Percentiles rank a stretch among this genome's conserved stretches.
Conservation (phyloP, 352 stramenopile species). For the Phytophthora hibernalis region DNA sequence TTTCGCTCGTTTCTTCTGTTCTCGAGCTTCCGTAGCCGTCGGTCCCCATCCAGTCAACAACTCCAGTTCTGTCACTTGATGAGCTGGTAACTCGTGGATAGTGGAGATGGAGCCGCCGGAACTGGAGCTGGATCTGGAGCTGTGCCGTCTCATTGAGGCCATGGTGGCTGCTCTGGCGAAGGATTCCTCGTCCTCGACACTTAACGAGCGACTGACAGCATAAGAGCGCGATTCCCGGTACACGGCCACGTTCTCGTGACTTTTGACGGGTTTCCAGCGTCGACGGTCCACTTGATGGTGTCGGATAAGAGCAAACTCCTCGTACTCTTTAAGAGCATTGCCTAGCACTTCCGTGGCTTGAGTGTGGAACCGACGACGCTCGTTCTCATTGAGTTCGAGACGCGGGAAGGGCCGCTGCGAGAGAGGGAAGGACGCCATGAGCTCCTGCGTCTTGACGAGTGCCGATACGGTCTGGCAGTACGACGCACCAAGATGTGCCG, state of each 20-base stretch:
- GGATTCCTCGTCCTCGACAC: slow-evolving; percentile 36
- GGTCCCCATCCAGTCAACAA: slow-evolving; percentile 43
- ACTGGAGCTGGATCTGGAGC: slow-evolving; percentile 30
- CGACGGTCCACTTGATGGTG: slow-evolving; percentile 43
- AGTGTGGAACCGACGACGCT: slow-evolving; percentile 37
- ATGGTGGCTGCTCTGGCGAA: slow-evolving; percentile 16
- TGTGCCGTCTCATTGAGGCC: slow-evolving; percentile 10
- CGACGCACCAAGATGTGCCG: slow-evolving; percentile 34
- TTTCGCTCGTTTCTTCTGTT: slow-evolving; percentile 39
- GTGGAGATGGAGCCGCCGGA: slow-evolving; percentile 28
- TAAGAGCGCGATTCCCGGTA: slow-evolving; percentile 45
- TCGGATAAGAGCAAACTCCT: slow-evolving; percentile 41
- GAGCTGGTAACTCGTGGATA: slow-evolving; percentile 24
- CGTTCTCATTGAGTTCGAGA: slow-evolving; percentile 36
- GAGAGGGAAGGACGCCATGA: slow-evolving; percentile 40
- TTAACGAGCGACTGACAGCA: slow-evolving; percentile 21
- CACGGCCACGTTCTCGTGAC: slow-evolving; percentile 37
- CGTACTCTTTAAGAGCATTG: slow-evolving; percentile 39
- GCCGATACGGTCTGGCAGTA: slow-evolving; percentile 28
- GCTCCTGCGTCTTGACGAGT: slow-evolving; percentile 13
- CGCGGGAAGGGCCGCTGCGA: slow-evolving; percentile 36
- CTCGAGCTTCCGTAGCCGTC: slow-evolving; percentile 36
- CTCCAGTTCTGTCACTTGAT: slow-evolving; percentile 41
- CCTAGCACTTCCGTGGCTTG: slow-evolving; percentile 43
- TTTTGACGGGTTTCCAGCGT: slow-evolving; percentile 47